Evolutionary conservation across 352 stramenopile genomes (phyloP), one percentile per base, ranked within the genome.

Genomic region (Phytophthora foliorum): DNA sequence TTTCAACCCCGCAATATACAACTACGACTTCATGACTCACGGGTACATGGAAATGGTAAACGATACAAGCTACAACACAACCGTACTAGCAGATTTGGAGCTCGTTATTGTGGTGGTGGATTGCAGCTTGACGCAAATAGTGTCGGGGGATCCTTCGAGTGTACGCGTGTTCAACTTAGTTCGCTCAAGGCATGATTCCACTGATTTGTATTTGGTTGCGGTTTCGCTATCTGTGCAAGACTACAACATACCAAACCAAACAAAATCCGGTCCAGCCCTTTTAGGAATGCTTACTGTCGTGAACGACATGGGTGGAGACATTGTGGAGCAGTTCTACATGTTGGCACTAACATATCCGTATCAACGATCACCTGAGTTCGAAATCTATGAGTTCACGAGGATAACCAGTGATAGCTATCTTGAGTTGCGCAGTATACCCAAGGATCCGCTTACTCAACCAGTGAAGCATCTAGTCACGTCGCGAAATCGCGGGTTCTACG

Each of bases 21-120:
- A 51, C 11, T 58, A 83, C 57, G 19, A 16, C 1, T 84, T 78
- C 44, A 49, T 83, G 67, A 69, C 56, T 3, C 38, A 56, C 9
- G 59, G 68, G 0, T 80, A 75, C 8, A 24, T 54, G 2, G 57
- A 76, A 6, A 55, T 82, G 6, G 36, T 76, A 13, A 36, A 32
- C 0, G 59, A 74, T 7, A 78, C 76, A 10, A 63, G 59, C 25
- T 83, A 88, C 59, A 80, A 77, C 60, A 64, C 72, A 8, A 74
- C 45, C 1, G 74, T 61, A 22, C 22, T 84, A 3, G 25, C 21
- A 0, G 61, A 77, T 2, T 32, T 67, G 0, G 80, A 86, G 65
- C 68, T 89, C 6, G 64, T 89, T 16, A 45, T 68, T 5, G 63
- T 79, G 0, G 54, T 89, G 0, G 74, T 83, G 3, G 77, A 89